Evolutionary conservation across 129 eudicot genomes (phyloP).

Genomic region (Chrysanthemum seticuspe): DNA sequence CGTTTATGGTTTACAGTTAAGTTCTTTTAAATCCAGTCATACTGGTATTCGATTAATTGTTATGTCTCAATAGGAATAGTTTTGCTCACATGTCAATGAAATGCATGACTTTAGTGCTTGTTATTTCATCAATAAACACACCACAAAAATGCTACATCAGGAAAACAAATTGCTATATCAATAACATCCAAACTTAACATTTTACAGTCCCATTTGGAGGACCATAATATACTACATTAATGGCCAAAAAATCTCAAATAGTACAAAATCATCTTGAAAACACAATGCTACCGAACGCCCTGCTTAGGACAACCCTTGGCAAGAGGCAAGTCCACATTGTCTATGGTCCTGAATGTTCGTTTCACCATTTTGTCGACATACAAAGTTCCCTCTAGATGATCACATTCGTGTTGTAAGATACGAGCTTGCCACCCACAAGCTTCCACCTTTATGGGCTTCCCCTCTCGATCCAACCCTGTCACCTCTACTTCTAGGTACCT

Average conservation of each 20-base stretch:
- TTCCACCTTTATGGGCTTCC: constrained; percentile 68
- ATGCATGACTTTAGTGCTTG: no score
- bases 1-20: no score
- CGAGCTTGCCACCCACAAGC: constrained; percentile 99
- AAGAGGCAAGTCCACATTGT: constrained; percentile 85
- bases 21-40: no score
- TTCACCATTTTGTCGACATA: constrained; percentile 80
- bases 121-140: no score
- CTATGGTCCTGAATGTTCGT: constrained; percentile 69
- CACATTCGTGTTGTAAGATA: constrained; percentile 89
- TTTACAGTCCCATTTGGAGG: neutral
- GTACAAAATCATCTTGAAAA: constrained; percentile 2
- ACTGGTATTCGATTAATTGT: no score
- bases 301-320: constrained; percentile 68
- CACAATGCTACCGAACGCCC: constrained; percentile 43
- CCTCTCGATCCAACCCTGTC: constrained; percentile 62
- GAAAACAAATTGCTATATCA: no score
- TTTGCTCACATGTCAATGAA: no score
- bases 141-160: no score
- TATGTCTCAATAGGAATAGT: no score
- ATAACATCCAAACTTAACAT: neutral
- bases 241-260: neutral
- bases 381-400: constrained; percentile 78
- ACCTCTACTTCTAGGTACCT: constrained; percentile 76
- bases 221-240: neutral